Evolutionary conservation across 106 monocot species (phyloP), one percentile per base, ranked within the genome.

Genomic region (Hemerocallis citrina): DNA sequence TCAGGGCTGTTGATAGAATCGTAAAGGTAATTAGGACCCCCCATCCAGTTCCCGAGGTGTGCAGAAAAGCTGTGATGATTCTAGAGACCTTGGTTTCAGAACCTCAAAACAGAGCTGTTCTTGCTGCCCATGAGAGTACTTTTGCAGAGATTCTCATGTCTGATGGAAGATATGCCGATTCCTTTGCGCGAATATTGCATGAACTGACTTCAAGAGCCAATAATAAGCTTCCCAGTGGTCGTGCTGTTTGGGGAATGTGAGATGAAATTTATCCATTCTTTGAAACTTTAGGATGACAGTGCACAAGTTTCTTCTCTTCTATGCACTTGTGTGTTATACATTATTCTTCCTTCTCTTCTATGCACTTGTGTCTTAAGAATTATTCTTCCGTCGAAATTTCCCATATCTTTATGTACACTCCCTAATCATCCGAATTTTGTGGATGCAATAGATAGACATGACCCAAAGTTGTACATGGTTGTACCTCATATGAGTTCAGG

Each of bases 1-100:
- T 39, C 72, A 98, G 98, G 98, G 98, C 92, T 29, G 82, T 98
- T 0, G 98, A 98, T 58, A 82, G 98, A 62, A 77, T 98, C 39
- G 27, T 98, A 41, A 92, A 82, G 78, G 31, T 98, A 21, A 75
- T 98, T 10, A 92, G 40, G 63, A 52, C 77, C 12, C 92, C 88
- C 11, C 98, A 98, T 54, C 84, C 88, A 0, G 92, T 98, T 14
- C 91, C 92, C 2, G 98, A 98, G 58, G 82, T 98, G 2, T 91
- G 96, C 45, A 76, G 88, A 64, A 98, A 92, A 63, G 81, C 79
- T 3, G 81, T 85, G 4, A 77, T 88, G 87, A 71, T 98, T 24
- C 59, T 98, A 64, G 88, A 98, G 74, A 92, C 77, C 66, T 68
- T 92, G 37, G 98, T 80, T n/a, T 79, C 88, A 0, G 98, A 98